These are phyloP conservation scores for Dryadomyces quercus-mongolicae DNA, from an alignment of 2,329 filamentous ascomycete species.

Conservation along the genomic window DNA sequence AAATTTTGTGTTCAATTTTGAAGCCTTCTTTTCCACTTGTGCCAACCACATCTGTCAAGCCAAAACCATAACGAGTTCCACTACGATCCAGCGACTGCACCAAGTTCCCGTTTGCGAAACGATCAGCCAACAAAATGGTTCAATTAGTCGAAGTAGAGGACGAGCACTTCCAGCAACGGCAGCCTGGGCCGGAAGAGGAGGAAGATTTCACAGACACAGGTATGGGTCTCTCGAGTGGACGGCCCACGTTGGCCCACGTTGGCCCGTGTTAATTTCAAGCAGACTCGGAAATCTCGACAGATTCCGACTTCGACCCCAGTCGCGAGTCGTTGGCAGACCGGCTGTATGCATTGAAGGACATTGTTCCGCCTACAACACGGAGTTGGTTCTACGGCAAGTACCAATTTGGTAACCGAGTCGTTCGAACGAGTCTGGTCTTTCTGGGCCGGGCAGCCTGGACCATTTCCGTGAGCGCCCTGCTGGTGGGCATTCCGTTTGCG, in stretches of 20 bases:
- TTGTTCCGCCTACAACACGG: constrained; percentile 61
- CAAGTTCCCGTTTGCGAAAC: background rate
- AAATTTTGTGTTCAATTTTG: background rate
- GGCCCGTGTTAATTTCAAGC: background rate
- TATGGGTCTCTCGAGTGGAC: constrained; percentile 33
- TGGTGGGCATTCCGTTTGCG: constrained; percentile 87
- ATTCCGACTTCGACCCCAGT: constrained; percentile 54
- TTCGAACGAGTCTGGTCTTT: constrained; percentile 52
- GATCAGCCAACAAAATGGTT: constrained; percentile 50
- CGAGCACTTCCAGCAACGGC: constrained; percentile 74
- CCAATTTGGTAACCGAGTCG: constrained; percentile 39
- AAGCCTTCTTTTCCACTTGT: background rate
- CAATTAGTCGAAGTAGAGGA: constrained; percentile 95
- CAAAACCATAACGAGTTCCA: too few species aligned
- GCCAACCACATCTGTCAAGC: too few species aligned
- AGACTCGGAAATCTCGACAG: constrained; percentile 79
- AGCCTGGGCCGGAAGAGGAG: constrained; percentile 61
- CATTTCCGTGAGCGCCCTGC: constrained; percentile 74
- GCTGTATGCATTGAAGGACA: constrained; percentile 61
- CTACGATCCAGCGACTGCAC: background rate
- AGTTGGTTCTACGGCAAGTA: constrained; percentile 52
- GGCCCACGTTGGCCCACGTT: background rate
- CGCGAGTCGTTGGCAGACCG: constrained; percentile 54
- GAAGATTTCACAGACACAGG: constrained; percentile 92
- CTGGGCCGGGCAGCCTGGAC: constrained; percentile 85